Base-by-base conservation (phyloP, 2,329 filamentous ascomycete genomes). In the Huntiella moniliformis region DNA sequence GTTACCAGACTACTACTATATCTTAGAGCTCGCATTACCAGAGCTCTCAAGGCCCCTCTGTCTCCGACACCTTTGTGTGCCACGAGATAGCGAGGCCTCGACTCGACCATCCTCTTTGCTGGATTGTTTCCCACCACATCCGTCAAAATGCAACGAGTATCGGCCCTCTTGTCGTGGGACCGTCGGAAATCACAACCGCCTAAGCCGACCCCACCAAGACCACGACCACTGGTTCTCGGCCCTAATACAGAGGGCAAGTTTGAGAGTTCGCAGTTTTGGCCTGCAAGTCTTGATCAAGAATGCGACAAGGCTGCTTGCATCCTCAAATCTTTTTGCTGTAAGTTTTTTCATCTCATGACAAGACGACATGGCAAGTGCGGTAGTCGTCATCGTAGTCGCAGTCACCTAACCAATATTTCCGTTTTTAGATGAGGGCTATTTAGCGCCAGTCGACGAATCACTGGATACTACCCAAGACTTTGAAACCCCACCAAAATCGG, bases 281-380 rank as follows among this genome's bases (percentile, higher is more conserved):
- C 85, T 3, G 80, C 82, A 31, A 81, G 79, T 1, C 67, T 94
- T 44, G 87, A 94, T 58, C 79, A 81, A 54, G 87, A 95, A 67
- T 82, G 81, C 61, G 84, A 94, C 63, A 94, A 94, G 64, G 83
- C 86, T 40, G 85, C 86, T 49, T 72, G 85, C 47, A 94, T 94
- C 51, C 63, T 95, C 44, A 81, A 85, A 58, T 88, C 82, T 31
- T 95, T 95, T 63, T 93, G 85, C 67, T 83, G 79, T 83, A 69
- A 54, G 74, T 67, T 12, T 41, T 36, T 39, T n/a, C n/a, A 16
- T 32, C 16, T 28, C 22, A 22, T 32, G 5, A 11, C 33, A 17
- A 13, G 17, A n/a, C 13, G 5, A 16, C 17, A 45, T 13, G 18
- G 11, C 11, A 38, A 44, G n/a, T 42, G 41, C 18, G 31, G 17